These are phyloP conservation scores for Diutina rugosa DNA, from an alignment of 1,139 yeast genomes.

Conservation along the genomic window DNA sequence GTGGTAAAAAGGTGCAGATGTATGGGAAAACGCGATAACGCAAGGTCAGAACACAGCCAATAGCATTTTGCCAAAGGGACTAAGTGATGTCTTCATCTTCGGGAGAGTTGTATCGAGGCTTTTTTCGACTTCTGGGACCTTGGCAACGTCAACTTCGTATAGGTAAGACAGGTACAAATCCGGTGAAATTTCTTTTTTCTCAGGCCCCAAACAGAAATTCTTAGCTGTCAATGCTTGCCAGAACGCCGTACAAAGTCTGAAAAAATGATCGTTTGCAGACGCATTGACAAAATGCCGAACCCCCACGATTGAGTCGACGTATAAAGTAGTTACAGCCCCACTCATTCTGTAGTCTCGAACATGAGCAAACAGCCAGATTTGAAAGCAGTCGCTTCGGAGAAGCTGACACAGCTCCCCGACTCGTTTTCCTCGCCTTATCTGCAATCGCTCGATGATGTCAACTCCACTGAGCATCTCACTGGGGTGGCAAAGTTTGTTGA, in stretches of 20 bases:
- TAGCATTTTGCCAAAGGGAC: not conserved
- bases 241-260: not conserved
- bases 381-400: constrained; percentile 1
- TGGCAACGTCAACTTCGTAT: not conserved
- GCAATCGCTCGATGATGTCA: not conserved
- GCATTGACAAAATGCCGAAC: not conserved
- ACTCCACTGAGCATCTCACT: not conserved
- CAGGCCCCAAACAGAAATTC: not conserved
- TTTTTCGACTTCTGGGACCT: not conserved
- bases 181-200: not conserved
- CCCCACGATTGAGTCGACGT: not conserved
- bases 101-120: not conserved
- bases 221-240: not conserved
- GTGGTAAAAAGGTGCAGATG: not conserved
- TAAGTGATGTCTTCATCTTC: not conserved
- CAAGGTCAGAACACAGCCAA: not conserved
- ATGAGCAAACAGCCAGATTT: not conserved
- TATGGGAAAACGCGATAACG: not conserved
- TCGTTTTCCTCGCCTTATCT: not conserved
- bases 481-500: not conserved
- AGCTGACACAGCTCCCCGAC: constrained; percentile 2
- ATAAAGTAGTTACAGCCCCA: not conserved
- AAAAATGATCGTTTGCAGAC: not conserved
- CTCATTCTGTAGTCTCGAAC: not conserved
- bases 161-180: not conserved